Conservation (phyloP, 2,329 filamentous ascomycete genomes). For the Neospermospora avenae region DNA sequence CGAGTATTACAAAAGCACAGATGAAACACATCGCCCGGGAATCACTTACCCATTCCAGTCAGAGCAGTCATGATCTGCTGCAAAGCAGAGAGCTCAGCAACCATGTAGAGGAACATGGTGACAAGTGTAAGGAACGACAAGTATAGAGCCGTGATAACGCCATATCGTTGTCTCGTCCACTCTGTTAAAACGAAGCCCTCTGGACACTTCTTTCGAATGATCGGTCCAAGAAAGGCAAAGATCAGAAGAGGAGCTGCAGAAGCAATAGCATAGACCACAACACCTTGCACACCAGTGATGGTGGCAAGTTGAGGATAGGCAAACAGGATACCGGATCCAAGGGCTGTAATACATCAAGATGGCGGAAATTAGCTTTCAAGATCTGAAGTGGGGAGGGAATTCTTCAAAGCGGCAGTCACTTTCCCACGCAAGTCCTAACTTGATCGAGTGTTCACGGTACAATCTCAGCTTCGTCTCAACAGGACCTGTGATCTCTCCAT, state of each 20-base stretch:
- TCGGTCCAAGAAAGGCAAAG: slow-evolving; percentile 71
- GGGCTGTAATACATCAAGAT: slow-evolving; percentile 48
- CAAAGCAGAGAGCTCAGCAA: slow-evolving; percentile 76
- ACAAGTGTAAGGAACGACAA: slow-evolving; percentile 75
- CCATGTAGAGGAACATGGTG: slow-evolving; percentile 84
- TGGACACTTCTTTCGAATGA: slow-evolving; percentile 76
- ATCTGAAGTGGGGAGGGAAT: slow-evolving; percentile 34
- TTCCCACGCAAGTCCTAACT: slow-evolving; percentile 99
- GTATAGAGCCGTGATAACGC: slow-evolving; percentile 64
- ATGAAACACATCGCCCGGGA: background rate
- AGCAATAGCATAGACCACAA: slow-evolving; percentile 71
- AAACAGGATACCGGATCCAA: slow-evolving; percentile 81
- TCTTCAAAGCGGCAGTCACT: slow-evolving; percentile 82
- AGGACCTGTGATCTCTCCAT: slow-evolving; percentile 28
- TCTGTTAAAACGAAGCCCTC: slow-evolving; percentile 83
- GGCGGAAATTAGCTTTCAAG: slow-evolving; percentile 42
- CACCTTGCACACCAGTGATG: slow-evolving; percentile 73
- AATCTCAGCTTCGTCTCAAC: slow-evolving; percentile 76
- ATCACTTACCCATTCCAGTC: slow-evolving; percentile 55
- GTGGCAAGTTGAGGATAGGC: slow-evolving; percentile 79
- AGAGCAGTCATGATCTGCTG: slow-evolving; percentile 74
- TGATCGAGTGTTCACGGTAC: slow-evolving; percentile 96
- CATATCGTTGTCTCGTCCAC: slow-evolving; percentile 79
- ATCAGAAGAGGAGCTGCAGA: slow-evolving; percentile 70
- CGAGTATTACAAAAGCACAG: background rate